Evolutionary conservation across 129 eudicot species (phyloP).

Genomic region (Dittrichia graveolens): DNA sequence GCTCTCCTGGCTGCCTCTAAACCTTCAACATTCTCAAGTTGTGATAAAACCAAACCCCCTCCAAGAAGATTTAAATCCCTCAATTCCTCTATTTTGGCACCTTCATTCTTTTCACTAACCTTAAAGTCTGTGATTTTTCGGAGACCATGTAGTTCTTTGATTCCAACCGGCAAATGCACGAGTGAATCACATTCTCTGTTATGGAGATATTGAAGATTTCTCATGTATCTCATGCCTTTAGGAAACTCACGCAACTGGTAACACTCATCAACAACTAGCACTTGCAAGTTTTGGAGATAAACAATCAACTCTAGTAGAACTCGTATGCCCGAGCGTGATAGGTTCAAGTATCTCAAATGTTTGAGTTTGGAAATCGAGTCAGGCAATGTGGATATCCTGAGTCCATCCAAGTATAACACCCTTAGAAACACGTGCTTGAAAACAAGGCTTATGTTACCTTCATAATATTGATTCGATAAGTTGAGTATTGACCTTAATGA

Average conservation of each 20-base stretch:
- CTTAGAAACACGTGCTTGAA: constrained; percentile 12
- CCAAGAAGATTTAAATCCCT: constrained; percentile 22
- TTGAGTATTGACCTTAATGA: constrained; percentile 18
- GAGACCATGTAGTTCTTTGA: constrained; percentile 1
- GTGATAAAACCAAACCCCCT: neutral
- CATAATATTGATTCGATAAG: neutral
- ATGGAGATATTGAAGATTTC: neutral
- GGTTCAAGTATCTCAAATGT: constrained; percentile 33
- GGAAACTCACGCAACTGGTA: neutral
- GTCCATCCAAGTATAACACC: constrained; percentile 7
- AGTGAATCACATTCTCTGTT: neutral
- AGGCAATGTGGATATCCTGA: neutral
- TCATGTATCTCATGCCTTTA: neutral
- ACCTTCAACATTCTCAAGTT: constrained; percentile 22
- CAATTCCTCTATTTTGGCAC: constrained; percentile 15
- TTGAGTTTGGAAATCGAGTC: neutral
- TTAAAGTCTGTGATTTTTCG: neutral
- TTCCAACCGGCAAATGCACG: neutral
- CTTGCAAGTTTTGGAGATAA: constrained; percentile 40
- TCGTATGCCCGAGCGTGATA: constrained; percentile 17
- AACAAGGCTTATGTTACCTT: constrained; percentile 14
- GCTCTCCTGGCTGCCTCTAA: constrained; percentile 24
- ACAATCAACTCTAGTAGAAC: constrained; percentile 38
- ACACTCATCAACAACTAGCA: constrained; percentile 1
- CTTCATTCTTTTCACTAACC: neutral